Conservation (phyloP, 1,284 basidiomycete species). For the Volvariella volvacea region DNA sequence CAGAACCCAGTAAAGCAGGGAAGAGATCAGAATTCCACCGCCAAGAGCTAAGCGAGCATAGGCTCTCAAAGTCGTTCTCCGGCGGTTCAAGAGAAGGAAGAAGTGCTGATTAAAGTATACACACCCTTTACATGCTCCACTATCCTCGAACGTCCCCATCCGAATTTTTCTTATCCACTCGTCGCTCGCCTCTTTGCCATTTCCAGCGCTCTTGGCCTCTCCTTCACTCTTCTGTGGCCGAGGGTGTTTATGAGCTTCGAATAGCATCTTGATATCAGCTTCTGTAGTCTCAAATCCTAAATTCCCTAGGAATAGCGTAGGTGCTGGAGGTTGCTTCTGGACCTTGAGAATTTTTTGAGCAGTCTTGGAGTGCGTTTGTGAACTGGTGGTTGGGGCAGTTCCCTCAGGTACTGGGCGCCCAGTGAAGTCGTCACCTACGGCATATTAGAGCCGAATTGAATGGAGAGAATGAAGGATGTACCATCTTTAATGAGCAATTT, state of each 20-base stretch:
- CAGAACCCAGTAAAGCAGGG: neutral
- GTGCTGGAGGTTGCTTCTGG: slow-evolving; percentile 80
- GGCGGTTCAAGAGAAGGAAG: slow-evolving; percentile 1
- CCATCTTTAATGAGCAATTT: slow-evolving; percentile 92
- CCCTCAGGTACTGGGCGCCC: slow-evolving; percentile 47
- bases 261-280: slow-evolving; percentile 62
- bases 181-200: slow-evolving; percentile 29
- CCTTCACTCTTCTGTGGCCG: neutral
- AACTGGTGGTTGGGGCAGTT: slow-evolving; percentile 17
- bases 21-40: neutral
- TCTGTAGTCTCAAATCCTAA: slow-evolving; percentile 84
- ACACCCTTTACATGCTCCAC: slow-evolving; percentile 91
- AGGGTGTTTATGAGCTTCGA: slow-evolving; percentile 59
- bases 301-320: slow-evolving; percentile 87
- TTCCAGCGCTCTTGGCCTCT: slow-evolving; percentile 17
- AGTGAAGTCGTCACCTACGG: slow-evolving; percentile 62
- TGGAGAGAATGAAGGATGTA: slow-evolving; percentile 15
- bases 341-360: slow-evolving; percentile 76
- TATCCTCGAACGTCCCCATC: slow-evolving; percentile 94
- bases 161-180: slow-evolving; percentile 84
- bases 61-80: too few species aligned
- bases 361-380: slow-evolving; percentile 59
- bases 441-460: neutral
- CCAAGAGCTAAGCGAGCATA: neutral
- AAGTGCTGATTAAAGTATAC: slow-evolving; percentile 14